phyloP scores from a whole-genome alignment of 805 yeast genomes.

The Metschnikowia lunata region DNA sequence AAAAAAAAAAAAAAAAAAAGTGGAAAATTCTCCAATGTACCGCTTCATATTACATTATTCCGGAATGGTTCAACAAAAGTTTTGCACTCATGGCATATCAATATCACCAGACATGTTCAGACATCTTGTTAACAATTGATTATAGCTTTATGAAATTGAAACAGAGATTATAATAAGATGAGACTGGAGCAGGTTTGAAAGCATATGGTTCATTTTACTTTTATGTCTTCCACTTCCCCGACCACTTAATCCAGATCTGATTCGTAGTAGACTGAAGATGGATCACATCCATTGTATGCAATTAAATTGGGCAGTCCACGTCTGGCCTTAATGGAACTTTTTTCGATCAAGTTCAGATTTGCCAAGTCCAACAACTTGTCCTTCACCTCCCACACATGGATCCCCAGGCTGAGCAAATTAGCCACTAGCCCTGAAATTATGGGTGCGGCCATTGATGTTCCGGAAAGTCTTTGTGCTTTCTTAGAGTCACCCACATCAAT shows the following conservation, averaged over 20 bases:
- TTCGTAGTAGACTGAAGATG: conserved; percentile 1
- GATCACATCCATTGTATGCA: conserved; percentile 18
- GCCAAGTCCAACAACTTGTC: conserved; percentile 12
- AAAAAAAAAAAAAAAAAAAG: too few species aligned
- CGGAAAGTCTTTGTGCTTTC: conserved; percentile 12
- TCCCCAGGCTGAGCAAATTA: conserved; percentile 15
- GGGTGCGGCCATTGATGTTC: conserved; percentile 19
- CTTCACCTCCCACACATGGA: conserved; percentile 11
- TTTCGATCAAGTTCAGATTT: conserved; percentile 3
- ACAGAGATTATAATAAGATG: not conserved
- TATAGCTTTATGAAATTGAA: too few species aligned
- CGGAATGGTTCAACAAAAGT: too few species aligned
- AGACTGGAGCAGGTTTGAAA: not conserved
- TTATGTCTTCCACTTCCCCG: too few species aligned
- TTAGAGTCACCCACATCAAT: conserved; percentile 34
- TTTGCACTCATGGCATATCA: too few species aligned
- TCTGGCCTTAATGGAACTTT: conserved; percentile 4
- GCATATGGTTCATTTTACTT: too few species aligned
- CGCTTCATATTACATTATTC: too few species aligned
- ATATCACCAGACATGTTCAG: too few species aligned
- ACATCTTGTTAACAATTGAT: too few species aligned
- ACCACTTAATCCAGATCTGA: not conserved
- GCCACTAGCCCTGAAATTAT: conserved; percentile 16
- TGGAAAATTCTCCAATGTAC: too few species aligned
- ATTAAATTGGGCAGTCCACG: conserved; percentile 16